A percentile compares a stretch with the other conserved stretches of the same genome.
Evolutionary conservation across 208 protist species (phyloP).

Genomic region (Phytomonas francai): DNA sequence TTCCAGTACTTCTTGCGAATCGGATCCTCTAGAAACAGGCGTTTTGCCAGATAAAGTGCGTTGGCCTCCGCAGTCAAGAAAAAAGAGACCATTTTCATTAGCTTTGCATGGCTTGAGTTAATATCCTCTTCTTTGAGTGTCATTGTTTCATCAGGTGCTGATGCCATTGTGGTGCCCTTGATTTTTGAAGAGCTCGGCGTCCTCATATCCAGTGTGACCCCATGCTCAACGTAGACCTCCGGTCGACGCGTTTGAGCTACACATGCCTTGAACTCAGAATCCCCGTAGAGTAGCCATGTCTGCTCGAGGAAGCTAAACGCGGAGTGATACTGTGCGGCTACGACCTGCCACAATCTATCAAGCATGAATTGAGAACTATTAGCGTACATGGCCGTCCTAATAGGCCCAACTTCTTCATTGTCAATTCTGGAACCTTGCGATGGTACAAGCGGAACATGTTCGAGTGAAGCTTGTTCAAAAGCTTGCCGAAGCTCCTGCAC

Average conservation of each 20-base stretch:
- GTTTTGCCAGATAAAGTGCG: constrained; percentile 46
- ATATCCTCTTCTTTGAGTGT: not conserved
- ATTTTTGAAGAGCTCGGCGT: constrained; percentile 8
- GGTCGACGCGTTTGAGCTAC: constrained; percentile 24
- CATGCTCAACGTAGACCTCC: constrained; percentile 25
- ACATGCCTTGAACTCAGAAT: constrained; percentile 10
- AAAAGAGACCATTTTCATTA: not conserved
- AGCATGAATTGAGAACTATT: constrained; percentile 46
- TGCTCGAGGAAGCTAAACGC: constrained; percentile 44
- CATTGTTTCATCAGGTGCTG: not conserved
- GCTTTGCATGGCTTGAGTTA: not conserved
- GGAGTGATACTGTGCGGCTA: constrained; percentile 37
- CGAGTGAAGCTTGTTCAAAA: not conserved
- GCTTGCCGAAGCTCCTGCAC: constrained; percentile 19
- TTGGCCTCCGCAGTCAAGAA: constrained; percentile 37
- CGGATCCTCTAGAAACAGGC: constrained; percentile 32
- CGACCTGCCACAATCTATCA: constrained; percentile 55
- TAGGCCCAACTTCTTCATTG: not conserved
- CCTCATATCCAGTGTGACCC: constrained; percentile 18
- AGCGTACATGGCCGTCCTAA: not conserved
- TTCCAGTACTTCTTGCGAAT: constrained; percentile 79
- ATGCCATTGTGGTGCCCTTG: not conserved
- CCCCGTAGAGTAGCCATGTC: constrained; percentile 50
- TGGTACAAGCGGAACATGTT: not conserved
- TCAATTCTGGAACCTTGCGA: not conserved